Evolutionary conservation across 1,284 basidiomycete genomes (phyloP), one percentile per base, ranked within the genome.

Genomic region (Pseudozyma sp.): DNA sequence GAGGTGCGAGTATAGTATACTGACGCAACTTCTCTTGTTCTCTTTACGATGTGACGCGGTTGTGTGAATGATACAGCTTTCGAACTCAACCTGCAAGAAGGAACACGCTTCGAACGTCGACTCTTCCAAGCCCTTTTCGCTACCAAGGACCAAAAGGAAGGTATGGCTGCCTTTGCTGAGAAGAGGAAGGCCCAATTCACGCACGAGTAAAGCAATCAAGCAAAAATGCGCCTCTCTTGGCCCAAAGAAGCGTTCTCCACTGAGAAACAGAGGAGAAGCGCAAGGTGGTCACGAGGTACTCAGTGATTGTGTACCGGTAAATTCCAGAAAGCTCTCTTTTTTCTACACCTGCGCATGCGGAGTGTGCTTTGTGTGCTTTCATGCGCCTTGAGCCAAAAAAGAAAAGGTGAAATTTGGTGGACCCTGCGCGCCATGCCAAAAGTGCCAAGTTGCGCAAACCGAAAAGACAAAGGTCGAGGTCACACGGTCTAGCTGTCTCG

Each of bases 111-210:
- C 77, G 96, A 99, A 87, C 89, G 94, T 70, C 88, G 94, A 76
- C 87, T 96, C 54, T 98, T 98, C 92, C 93, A 98, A 81, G 89
- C 91, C 55, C 86, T 96, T 72, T 99, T 99, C 80, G 94, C 94
- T 16, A 98, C 96, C 43, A 90, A 92, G 70, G 96, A 99, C 86
- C 96, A 98, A 88, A 98, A 98, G 88, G 95, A 98, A 87, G 94
- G 95, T 31, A 98, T 97, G 96, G 85, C 88, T 42, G 96, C 95
- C n/a, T 98, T 99, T 83, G 91, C 91, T n/a, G 94, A 97, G 86
- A 99, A 98, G 89, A 90, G 96, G 84, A 93, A 93, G 60, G 75
- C 80, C 38, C 60, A 36, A 42, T 82, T 82, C 42, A 79, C 70
- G 65, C 76, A 82, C 69, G 70, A 80, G 77, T 82, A 73, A 64